Base-by-base conservation (phyloP, 176 grass and related monocot species). In the Cenchrus purpureus region DNA sequence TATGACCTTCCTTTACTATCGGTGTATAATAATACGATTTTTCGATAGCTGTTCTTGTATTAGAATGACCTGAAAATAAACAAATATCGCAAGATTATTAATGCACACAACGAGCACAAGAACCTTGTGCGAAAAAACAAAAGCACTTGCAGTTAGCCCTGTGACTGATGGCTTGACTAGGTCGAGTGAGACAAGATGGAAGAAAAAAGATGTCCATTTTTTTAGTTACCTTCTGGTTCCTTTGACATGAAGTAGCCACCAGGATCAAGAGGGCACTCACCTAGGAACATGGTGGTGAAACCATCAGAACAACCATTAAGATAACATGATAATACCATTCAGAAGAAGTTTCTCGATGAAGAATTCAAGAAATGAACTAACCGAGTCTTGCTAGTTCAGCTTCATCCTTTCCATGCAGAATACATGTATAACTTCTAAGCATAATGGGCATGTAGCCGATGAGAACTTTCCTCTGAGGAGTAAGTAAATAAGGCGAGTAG, bases 41-140 rank as follows among this genome's bases (percentile, higher is more conserved):
- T 98, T 98, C 45, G 91, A 95, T 73, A 98, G 86, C 60, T 98
- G 97, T 68, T 98, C 97, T 85, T 98, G 97, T 86, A 98, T 98
- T 86, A 98, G 81, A 78, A 98, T 94, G 81, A 98, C 96, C 96
- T 98, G 80, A 68, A 77, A 92, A 82, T 50, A 16, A 86, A 22
- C 71, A 79, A 45, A 54, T 51, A 49, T 43, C 34, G 5, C 59
- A 87, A 83, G 74, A 79, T 77, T 48, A 73, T 73, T 68, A 45
- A 31, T 25, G 8, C 43, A 77, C 22, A 77, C 10, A 81, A 69
- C 45, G 45, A 71, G 19, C 46, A 67, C 25, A 10, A 16, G 48
- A 57, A 73, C 56, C 20, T 73, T 57, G 20, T 40, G 12, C 37
- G 11, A 20, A 49, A 78, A 79, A 83, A 83, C 60, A 19, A 34